Percentiles rank a stretch among this genome's conserved stretches.
Evolutionary conservation across 768 basidiomycete genomes (phyloP).

Genomic region (Nidula microcarpa): DNA sequence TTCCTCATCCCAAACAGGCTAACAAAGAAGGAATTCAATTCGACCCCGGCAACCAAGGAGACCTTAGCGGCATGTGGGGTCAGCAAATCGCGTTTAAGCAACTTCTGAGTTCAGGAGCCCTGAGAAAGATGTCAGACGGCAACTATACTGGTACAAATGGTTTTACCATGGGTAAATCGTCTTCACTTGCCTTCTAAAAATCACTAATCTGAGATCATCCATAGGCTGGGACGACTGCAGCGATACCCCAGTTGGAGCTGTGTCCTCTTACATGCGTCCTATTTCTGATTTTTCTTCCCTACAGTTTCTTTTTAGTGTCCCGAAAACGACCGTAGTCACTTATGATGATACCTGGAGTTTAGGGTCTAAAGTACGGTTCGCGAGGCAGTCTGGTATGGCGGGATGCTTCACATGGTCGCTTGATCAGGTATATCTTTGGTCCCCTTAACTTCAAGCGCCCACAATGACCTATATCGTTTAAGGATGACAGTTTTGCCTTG

Average conservation of each 20-base stretch:
- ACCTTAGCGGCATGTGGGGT: slow-evolving; percentile 42
- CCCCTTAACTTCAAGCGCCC: neutral
- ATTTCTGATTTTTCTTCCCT: neutral
- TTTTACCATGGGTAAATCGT: slow-evolving; percentile 42
- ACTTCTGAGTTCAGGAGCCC: slow-evolving; percentile 43
- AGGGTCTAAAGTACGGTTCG: slow-evolving; percentile 56
- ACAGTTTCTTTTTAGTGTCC: slow-evolving; percentile 45
- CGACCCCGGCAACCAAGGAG: slow-evolving; percentile 20
- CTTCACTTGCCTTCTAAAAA: neutral
- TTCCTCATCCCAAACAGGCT: slow-evolving; percentile 46
- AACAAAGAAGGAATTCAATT: slow-evolving; percentile 12
- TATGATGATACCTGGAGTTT: slow-evolving; percentile 55
- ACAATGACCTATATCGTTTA: neutral
- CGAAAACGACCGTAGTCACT: slow-evolving; percentile 56
- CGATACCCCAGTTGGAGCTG: slow-evolving; percentile 49
- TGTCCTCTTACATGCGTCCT: too few species aligned
- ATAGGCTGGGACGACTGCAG: slow-evolving; percentile 68
- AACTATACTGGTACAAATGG: slow-evolving; percentile 44
- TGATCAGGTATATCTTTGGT: slow-evolving; percentile 39
- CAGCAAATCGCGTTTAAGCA: slow-evolving; percentile 53
- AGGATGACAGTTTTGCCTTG: slow-evolving; percentile 43
- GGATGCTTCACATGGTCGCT: slow-evolving; percentile 54
- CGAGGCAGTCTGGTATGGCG: slow-evolving; percentile 43
- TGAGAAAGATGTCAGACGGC: slow-evolving; percentile 41
- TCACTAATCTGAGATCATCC: slow-evolving; percentile 11